Conservation (phyloP, 495 filamentous ascomycete genomes). For the Penicillium argentinense region DNA sequence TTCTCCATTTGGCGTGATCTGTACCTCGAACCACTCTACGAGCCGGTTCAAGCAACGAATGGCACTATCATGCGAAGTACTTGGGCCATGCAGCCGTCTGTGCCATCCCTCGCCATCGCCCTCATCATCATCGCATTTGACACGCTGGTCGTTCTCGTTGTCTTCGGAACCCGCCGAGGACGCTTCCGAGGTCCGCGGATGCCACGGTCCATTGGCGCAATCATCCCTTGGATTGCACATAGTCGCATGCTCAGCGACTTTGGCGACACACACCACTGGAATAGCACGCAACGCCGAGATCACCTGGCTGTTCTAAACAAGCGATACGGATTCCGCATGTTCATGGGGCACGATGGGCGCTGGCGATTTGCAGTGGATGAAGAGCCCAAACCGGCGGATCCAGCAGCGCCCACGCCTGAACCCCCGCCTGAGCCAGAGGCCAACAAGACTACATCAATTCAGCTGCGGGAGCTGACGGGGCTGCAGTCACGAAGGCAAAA, state of each 20-base stretch:
- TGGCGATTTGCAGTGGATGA: slow-evolving; percentile 42
- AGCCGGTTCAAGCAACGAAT: slow-evolving; percentile 22
- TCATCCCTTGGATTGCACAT: slow-evolving; percentile 42
- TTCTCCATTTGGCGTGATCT: slow-evolving; percentile 40
- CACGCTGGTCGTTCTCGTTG: slow-evolving; percentile 37
- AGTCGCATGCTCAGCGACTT: slow-evolving; percentile 42
- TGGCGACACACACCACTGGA: slow-evolving; percentile 34
- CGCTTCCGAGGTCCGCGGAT: slow-evolving; percentile 40
- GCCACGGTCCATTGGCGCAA: slow-evolving; percentile 39
- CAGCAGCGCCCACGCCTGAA: not conserved
- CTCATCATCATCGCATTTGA: slow-evolving; percentile 39
- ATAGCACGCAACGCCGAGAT: slow-evolving; percentile 29
- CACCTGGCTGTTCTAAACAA: slow-evolving; percentile 32
- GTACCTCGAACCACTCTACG: slow-evolving; percentile 31
- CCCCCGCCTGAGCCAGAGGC: slow-evolving; percentile 1
- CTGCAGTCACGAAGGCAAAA: slow-evolving; percentile 2
- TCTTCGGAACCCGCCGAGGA: slow-evolving; percentile 40
- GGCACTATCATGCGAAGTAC: slow-evolving; percentile 34
- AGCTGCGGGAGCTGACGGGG: slow-evolving; percentile 16
- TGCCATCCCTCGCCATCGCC: slow-evolving; percentile 32
- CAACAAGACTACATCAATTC: slow-evolving; percentile 19
- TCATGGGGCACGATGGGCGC: slow-evolving; percentile 30
- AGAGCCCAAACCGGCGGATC: slow-evolving; percentile 21
- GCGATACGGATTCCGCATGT: slow-evolving; percentile 40
- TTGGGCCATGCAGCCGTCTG: slow-evolving; percentile 38